Evolutionary conservation across 768 basidiomycete genomes (phyloP).

Genomic region (Collybiopsis luxurians): DNA sequence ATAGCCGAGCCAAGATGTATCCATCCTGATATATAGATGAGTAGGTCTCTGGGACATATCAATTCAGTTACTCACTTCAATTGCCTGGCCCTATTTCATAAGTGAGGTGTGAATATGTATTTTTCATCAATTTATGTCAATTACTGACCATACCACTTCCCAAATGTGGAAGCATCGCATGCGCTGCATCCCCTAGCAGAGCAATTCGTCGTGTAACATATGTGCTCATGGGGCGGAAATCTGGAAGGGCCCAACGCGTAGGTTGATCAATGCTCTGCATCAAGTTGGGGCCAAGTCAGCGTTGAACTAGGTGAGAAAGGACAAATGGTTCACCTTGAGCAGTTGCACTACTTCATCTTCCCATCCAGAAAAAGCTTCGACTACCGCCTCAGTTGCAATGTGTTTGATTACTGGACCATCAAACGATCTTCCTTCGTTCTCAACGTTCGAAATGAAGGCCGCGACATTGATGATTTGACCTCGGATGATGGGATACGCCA

Average conservation of each 20-base stretch:
- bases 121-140: too few species aligned
- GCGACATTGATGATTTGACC: constrained; percentile 49
- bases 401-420: constrained; percentile 28
- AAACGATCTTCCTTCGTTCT: constrained; percentile 29
- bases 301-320: too few species aligned
- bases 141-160: too few species aligned
- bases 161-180: too few species aligned
- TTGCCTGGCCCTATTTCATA: constrained; percentile 27
- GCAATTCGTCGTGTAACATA: constrained; percentile 28
- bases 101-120: too few species aligned
- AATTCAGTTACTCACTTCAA: constrained; percentile 19
- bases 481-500: constrained; percentile 48
- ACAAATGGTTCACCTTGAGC: constrained; percentile 42
- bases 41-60: not conserved
- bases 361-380: constrained; percentile 36
- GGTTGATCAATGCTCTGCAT: constrained; percentile 21
- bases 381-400: constrained; percentile 33
- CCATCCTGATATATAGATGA: constrained; percentile 25
- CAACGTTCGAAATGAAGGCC: constrained; percentile 32
- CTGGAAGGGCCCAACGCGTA: constrained; percentile 29
- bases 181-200: constrained; percentile 33
- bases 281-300: too few species aligned
- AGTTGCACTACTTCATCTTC: constrained; percentile 44
- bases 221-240: constrained; percentile 24
- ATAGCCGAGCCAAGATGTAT: constrained; percentile 25